Base-by-base conservation (phyloP, 306 rosid species). In the Cicer chorassanicum region DNA sequence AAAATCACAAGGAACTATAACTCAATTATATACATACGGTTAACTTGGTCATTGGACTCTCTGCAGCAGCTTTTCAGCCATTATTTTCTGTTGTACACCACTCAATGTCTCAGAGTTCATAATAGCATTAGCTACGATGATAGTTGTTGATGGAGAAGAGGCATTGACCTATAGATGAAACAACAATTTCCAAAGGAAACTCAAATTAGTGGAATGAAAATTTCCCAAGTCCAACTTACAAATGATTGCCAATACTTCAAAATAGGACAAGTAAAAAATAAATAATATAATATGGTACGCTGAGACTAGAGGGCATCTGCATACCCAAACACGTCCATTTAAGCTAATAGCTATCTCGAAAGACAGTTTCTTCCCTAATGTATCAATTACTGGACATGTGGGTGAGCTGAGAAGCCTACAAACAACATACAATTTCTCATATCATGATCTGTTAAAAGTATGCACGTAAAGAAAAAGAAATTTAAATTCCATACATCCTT, bases 291-390 rank as follows among this genome's bases (percentile, higher is more conserved):
- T 21, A 57, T 44, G 48, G 60, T 13, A 72, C 11, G 44, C 5
- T 11, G 61, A 39, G 78, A 65, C 38, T 51, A 45, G 76, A 63
- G 39, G 21, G 45, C 9, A 46, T 66, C 48, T 65, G 46, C 49
- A 42, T 87, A 91, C 97, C 98, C 97, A 94, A 85, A 86, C 98
- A 57, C 96, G 97, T 63, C 96, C 96, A 69, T 94, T 94, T 60
- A 91, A 75, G 70, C 98, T 96, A 76, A 85, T 78, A 59, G 96
- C 96, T 60, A 84, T 90, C 84, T 94, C 97, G 55, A 91, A 91
- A 34, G 34, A 91, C 80, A 91, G 68, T 78, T 91, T 91, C 92
- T 88, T 91, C 87, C 97, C 98, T n/a, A 94, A 77, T 21, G 78
- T 87, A 10, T 82, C 96, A 43, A 94, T 96, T 70, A 90, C 89